Evolutionary conservation across 768 basidiomycete genomes (phyloP).

Genomic region (Neoboletus brunneissimus): DNA sequence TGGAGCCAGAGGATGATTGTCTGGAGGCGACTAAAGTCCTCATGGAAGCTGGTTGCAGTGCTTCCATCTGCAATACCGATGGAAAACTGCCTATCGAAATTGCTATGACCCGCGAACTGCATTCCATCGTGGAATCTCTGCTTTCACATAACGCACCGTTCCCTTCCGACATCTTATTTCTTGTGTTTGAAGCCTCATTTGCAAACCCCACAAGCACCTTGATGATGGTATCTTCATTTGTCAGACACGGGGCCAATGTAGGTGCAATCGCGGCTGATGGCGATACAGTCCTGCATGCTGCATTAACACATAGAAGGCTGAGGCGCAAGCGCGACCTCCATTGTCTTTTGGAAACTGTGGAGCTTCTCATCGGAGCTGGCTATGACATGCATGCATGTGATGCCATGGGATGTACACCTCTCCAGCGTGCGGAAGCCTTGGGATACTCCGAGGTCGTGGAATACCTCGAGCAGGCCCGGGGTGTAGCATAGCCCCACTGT

Average conservation of each 20-base stretch:
- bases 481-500: neutral
- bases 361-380: neutral
- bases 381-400: neutral
- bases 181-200: rapidly evolving
- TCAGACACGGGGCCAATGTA: neutral
- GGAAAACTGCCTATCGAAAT: neutral
- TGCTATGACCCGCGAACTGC: neutral
- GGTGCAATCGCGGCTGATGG: neutral
- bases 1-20: too few species aligned
- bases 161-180: neutral
- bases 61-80: neutral
- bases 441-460: neutral
- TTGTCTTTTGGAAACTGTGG: neutral
- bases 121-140: neutral
- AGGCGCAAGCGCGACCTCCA: too few species aligned
- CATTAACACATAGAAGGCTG: neutral
- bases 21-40: neutral
- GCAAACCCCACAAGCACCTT: rapidly evolving
- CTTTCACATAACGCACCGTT: neutral
- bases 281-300: neutral
- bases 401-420: neutral
- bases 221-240: neutral
- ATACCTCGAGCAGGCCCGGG: too few species aligned
- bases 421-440: neutral
- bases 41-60: neutral